Base-by-base conservation (phyloP, 2,329 filamentous ascomycete species). In the Cladophialophora carrionii region DNA sequence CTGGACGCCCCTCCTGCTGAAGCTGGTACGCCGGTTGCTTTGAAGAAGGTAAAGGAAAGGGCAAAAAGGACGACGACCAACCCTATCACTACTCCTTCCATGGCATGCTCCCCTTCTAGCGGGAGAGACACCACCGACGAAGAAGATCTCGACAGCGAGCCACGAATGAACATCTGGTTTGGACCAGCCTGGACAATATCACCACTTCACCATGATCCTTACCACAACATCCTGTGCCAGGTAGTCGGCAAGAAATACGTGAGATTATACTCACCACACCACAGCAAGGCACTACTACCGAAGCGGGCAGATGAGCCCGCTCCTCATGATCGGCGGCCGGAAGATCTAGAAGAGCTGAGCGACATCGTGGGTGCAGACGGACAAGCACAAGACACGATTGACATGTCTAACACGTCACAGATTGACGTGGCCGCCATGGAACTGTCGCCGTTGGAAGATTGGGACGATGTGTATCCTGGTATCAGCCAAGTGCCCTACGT, bases 241-340 rank as follows among this genome's bases (percentile, higher is more conserved):
- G 90, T 96, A 0, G 90, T 96, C 0, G 95, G 95, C 0, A 83
- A 85, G 63, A 99, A 99, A 77, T 98, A 98, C 76, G 80, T 98
- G n/a, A 85, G 95, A 1, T 81, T 98, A 1, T 98, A 97, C 75
- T 83, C 88, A 0, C 93, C 94, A 0, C 75, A 76, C 17, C 83
- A 88, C 52, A 87, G 84, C 4, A 70, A 74, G 1, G 79, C 76
- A 3, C 77, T 96, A 73, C 84, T 87, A 61, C 87, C 91, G 0
- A 80, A 86, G 31, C 84, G 85, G 0, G 75, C 81, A 1, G 54
- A 61, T 7, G 70, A 71, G 57, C 62, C 66, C 20, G 71, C 71
- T 37, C 71, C 70, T 37, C 68, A 72, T 57, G 41, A 29, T 22
- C 37, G 32, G 48, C 49, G 53, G 51, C 17, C 57, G 48, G 6